Percentiles rank a stretch among this genome's conserved stretches.
phyloP scores from a whole-genome alignment of 345 rosid species.

The Hirschfeldia incana region DNA sequence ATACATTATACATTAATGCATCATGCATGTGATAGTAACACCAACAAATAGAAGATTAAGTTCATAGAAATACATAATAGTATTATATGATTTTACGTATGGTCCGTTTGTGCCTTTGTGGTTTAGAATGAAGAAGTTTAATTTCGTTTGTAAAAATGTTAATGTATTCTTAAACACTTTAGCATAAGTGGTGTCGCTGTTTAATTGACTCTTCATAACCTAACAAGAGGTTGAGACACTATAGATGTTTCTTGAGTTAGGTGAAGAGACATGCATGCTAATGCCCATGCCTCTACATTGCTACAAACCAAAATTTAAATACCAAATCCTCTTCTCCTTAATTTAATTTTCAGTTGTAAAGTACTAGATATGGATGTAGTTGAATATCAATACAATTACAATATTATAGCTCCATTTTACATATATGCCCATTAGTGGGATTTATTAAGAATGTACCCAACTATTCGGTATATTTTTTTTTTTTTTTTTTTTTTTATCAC shows the following conservation, averaged over 20 bases:
- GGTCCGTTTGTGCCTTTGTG: not conserved
- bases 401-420: not conserved
- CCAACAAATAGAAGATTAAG: not conserved
- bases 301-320: not conserved
- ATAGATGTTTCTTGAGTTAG: not conserved
- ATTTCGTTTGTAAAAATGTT: not conserved
- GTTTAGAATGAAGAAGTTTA: not conserved
- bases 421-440: not conserved
- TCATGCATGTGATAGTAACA: not conserved
- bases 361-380: not conserved
- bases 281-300: slow-evolving; percentile 1
- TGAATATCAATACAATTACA: not conserved
- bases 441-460: not conserved
- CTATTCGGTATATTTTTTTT: not conserved
- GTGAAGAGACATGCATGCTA: not conserved
- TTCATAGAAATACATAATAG: not conserved
- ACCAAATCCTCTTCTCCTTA: not conserved
- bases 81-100: not conserved
- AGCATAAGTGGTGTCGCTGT: not conserved
- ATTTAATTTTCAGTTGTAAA: not conserved
- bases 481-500: no score
- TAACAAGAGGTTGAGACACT: not conserved
- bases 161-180: not conserved
- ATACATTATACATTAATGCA: not conserved
- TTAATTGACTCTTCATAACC: not conserved